A percentile compares a stretch with the other conserved stretches of the same genome.
These are phyloP conservation scores for Solanum clarkiae DNA, from an alignment of 257 asterid genomes.

Conservation along the genomic window DNA sequence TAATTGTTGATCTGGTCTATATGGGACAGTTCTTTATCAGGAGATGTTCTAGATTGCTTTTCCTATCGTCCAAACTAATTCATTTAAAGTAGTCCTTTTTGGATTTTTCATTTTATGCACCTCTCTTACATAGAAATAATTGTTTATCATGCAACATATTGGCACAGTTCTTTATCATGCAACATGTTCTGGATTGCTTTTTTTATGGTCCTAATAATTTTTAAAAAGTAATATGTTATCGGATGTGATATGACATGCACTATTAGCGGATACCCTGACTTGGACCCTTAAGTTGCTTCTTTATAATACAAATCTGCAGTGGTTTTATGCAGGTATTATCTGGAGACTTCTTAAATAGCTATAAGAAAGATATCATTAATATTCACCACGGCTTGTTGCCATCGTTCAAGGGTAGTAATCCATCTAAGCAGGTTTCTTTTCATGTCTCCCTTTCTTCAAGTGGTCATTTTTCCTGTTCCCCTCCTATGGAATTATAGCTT, in stretches of 20 bases:
- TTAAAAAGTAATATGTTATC: not conserved
- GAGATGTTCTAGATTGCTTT: not conserved
- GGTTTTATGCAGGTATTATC: constrained; percentile 62
- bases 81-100: not conserved
- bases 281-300: not conserved
- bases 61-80: not conserved
- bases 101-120: not conserved
- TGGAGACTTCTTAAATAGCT: constrained; percentile 55
- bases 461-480: not conserved
- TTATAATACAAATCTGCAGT: constrained; percentile 8
- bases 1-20: not conserved
- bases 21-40: not conserved
- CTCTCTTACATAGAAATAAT: not conserved
- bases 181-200: not conserved
- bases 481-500: not conserved
- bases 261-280: not conserved
- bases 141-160: not conserved
- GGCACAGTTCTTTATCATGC: not conserved
- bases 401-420: constrained; percentile 89
- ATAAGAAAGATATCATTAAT: constrained; percentile 68
- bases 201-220: not conserved
- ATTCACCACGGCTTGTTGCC: constrained; percentile 96
- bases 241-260: not conserved
- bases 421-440: constrained; percentile 72
- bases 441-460: not conserved